Percentiles rank a stretch among this genome's conserved stretches.
Evolutionary conservation across 257 asterid genomes (phyloP).

Genomic region (Avicennia marina): DNA sequence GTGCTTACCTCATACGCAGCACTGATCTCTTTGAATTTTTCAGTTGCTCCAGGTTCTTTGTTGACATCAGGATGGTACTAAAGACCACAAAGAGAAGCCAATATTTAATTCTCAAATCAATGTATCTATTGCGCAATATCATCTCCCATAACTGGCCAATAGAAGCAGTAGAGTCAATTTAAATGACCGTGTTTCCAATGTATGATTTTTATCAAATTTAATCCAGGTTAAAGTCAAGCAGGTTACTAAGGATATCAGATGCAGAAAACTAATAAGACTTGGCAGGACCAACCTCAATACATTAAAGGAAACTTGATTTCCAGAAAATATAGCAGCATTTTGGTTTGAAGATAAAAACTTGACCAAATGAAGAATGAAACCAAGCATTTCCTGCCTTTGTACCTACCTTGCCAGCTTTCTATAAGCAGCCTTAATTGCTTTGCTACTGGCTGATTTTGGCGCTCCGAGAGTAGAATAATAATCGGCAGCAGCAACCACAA

Average conservation of each 20-base stretch:
- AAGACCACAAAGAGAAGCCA: slow-evolving; percentile 14
- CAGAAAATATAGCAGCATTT: neutral
- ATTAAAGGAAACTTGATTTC: neutral
- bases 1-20: slow-evolving; percentile 92
- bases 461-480: slow-evolving; percentile 94
- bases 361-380: slow-evolving; percentile 2
- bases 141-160: neutral
- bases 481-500: slow-evolving; percentile 85
- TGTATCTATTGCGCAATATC: neutral
- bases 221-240: neutral
- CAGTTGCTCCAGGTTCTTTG: slow-evolving; percentile 94
- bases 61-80: slow-evolving; percentile 98
- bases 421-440: slow-evolving; percentile 94
- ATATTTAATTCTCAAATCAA: neutral
- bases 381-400: slow-evolving; percentile 15
- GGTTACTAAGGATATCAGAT: neutral
- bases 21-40: slow-evolving; percentile 93
- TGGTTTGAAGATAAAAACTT: neutral
- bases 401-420: slow-evolving; percentile 97
- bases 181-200: neutral
- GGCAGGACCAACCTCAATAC: slow-evolving; percentile 14
- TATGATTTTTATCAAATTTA: neutral
- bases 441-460: slow-evolving; percentile 70
- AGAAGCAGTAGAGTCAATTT: neutral
- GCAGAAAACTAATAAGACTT: neutral